These are phyloP conservation scores for Kernera saxatilis DNA, from an alignment of 345 rosid species.

Conservation along the genomic window DNA sequence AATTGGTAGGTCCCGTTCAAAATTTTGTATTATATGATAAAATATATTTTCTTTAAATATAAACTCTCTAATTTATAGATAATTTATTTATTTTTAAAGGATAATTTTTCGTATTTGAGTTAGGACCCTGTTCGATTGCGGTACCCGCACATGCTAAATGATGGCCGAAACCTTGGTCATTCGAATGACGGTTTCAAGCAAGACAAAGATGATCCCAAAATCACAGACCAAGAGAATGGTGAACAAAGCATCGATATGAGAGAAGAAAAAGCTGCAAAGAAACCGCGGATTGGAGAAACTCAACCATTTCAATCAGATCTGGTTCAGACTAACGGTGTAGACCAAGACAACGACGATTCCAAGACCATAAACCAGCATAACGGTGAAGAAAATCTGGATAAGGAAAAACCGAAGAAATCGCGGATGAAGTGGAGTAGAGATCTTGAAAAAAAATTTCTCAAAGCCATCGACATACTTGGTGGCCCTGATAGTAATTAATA, in stretches of 20 bases:
- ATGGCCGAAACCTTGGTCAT: too few relatives aligned
- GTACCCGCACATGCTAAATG: too few relatives aligned
- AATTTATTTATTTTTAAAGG: too few relatives aligned
- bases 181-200: too few relatives aligned
- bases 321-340: background rate
- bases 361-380: background rate
- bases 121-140: too few relatives aligned
- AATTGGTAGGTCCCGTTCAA: too few relatives aligned
- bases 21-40: too few relatives aligned
- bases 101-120: too few relatives aligned
- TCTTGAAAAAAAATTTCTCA: constrained; percentile 16
- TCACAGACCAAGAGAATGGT: background rate
- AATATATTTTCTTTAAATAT: too few relatives aligned
- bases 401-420: background rate
- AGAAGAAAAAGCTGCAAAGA: background rate
- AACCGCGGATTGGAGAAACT: background rate
- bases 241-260: background rate
- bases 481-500: constrained; percentile 18
- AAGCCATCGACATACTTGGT: constrained; percentile 4
- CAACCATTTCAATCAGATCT: background rate
- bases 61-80: too few relatives aligned
- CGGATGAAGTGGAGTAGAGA: constrained; percentile 7
- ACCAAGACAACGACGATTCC: background rate
- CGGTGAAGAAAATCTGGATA: background rate
- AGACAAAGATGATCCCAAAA: too few relatives aligned